A percentile compares a stretch with the other conserved stretches of the same genome.
These are phyloP conservation scores for Drechmeria coniospora DNA, from an alignment of 2,329 filamentous ascomycete genomes.

Conservation along the genomic window DNA sequence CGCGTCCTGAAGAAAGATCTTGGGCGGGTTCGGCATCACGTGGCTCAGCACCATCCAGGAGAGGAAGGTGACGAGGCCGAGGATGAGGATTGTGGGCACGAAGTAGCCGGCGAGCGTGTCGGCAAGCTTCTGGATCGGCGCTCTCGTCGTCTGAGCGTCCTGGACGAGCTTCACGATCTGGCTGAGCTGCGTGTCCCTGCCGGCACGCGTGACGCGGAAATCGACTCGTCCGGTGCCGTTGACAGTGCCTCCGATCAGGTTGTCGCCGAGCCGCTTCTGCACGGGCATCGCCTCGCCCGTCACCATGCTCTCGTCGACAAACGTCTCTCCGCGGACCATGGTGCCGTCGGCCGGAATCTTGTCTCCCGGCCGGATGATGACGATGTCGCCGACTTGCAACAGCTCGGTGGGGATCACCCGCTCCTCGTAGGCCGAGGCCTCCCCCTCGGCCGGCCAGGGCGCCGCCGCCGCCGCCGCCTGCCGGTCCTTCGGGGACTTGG, in stretches of 20 bases:
- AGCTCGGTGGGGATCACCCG: slow-evolving; percentile 84
- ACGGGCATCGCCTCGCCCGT: slow-evolving; percentile 95
- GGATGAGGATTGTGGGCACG: slow-evolving; percentile 71
- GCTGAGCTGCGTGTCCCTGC: slow-evolving; percentile 88
- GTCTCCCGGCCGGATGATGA: slow-evolving; percentile 84
- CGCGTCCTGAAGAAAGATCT: slow-evolving; percentile 65
- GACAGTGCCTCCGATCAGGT: slow-evolving; percentile 84
- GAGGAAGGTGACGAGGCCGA: slow-evolving; percentile 74
- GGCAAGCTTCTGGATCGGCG: slow-evolving; percentile 85
- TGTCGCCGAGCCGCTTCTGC: slow-evolving; percentile 65
- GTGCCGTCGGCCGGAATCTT: slow-evolving; percentile 90
- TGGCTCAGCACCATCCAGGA: slow-evolving; percentile 94
- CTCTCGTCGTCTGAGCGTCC: slow-evolving; percentile 85
- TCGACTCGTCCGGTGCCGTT: slow-evolving; percentile 87
- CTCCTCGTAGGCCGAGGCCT: slow-evolving; percentile 58
- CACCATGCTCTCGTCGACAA: slow-evolving; percentile 96
- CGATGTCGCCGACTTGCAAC: slow-evolving; percentile 84
- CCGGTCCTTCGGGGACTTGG: slow-evolving; percentile 14
- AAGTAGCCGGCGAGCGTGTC: slow-evolving; percentile 89
- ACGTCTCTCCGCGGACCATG: slow-evolving; percentile 78
- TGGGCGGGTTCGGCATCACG: slow-evolving; percentile 65
- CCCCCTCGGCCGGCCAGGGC: slow-evolving; percentile 12
- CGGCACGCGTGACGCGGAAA: slow-evolving; percentile 81
- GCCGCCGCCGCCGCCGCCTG: slow-evolving; percentile 28
- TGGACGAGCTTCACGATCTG: slow-evolving; percentile 98